phyloP scores from a whole-genome alignment of 1,284 basidiomycete genomes.

The Ustanciosporium gigantosporum region DNA sequence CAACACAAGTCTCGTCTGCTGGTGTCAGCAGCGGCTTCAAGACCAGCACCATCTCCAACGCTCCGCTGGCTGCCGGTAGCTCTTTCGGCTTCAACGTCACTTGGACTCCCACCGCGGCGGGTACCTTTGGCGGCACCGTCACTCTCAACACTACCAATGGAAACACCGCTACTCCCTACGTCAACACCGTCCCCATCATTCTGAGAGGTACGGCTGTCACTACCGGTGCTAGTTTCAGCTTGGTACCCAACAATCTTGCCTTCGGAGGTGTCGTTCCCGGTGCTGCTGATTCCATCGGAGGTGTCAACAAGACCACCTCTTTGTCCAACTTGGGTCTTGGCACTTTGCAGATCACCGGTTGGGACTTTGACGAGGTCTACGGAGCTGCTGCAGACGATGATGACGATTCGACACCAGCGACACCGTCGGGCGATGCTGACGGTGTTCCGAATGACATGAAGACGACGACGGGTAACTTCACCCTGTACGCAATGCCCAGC shows the following conservation, averaged over 20 bases:
- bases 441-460: constrained; percentile 2
- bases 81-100: constrained; percentile 11
- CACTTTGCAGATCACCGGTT: background rate
- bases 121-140: constrained; percentile 1
- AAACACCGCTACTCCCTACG: background rate
- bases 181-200: constrained; percentile 7
- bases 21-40: background rate
- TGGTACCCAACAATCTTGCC: constrained; percentile 9
- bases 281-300: constrained; percentile 2
- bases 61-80: background rate
- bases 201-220: constrained; percentile 3
- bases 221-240: constrained; percentile 1
- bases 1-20: background rate
- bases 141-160: constrained; percentile 1
- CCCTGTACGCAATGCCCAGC: constrained; percentile 5
- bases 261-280: constrained; percentile 10
- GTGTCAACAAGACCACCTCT: constrained; percentile 6
- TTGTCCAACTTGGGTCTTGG: constrained; percentile 6
- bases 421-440: background rate
- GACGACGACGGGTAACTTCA: constrained; percentile 12
- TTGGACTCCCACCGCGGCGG: constrained; percentile 4
- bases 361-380: constrained; percentile 4
- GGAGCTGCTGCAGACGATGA: constrained; percentile 2
- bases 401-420: constrained; percentile 1
- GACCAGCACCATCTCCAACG: background rate